These are phyloP conservation scores for Strigomonas culicis DNA, from an alignment of 208 protist species.

Conservation along the genomic window DNA sequence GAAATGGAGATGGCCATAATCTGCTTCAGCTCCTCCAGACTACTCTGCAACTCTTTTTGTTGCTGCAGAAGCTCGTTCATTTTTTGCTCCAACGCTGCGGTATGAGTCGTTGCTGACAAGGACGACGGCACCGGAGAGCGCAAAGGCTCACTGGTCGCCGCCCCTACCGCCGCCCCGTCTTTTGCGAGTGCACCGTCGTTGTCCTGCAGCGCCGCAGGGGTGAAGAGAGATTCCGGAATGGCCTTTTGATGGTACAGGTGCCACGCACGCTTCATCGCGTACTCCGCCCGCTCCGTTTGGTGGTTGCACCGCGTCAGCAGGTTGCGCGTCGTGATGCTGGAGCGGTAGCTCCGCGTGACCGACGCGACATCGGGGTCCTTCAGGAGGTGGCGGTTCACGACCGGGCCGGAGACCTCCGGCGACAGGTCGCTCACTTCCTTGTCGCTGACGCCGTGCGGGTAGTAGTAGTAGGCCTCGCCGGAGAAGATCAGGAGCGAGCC, in stretches of 20 bases:
- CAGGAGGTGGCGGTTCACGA: constrained; percentile 78
- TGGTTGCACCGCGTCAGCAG: constrained; percentile 86
- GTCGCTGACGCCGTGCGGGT: constrained; percentile 86
- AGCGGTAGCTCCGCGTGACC: constrained; percentile 62
- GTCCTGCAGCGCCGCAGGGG: constrained; percentile 11
- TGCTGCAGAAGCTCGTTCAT: constrained; percentile 38
- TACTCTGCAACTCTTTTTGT: constrained; percentile 32
- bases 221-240: constrained; percentile 55
- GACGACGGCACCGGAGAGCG: too few relatives aligned
- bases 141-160: too few relatives aligned
- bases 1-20: constrained; percentile 24
- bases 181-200: too few relatives aligned
- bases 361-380: constrained; percentile 40
- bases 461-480: constrained; percentile 78
- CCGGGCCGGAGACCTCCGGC: constrained; percentile 43
- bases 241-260: constrained; percentile 73
- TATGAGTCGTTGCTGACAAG: constrained; percentile 7
- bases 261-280: constrained; percentile 86
- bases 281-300: constrained; percentile 71
- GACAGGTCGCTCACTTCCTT: constrained; percentile 51
- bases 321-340: constrained; percentile 85
- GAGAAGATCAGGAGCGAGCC: constrained; percentile 84
- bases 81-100: constrained; percentile 18
- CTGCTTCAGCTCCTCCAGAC: constrained; percentile 50
- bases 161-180: too few relatives aligned